Conservation (phyloP, 805 yeast genomes). For the Hanseniaspora taiwanica region DNA sequence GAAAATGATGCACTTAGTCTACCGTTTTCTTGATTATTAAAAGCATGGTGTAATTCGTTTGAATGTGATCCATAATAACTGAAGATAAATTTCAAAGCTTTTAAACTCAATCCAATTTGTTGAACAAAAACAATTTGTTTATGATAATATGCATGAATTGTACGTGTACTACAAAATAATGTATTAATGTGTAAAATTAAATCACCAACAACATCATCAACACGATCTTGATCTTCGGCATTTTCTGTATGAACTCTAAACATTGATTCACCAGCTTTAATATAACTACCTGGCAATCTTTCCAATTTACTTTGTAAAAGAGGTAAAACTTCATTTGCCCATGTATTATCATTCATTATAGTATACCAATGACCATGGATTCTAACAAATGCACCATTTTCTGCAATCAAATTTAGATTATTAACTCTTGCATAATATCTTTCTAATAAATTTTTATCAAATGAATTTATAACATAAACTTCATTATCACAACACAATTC, state of each 20-base stretch:
- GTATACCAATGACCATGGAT: constrained; percentile 47
- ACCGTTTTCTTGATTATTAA: constrained; percentile 16
- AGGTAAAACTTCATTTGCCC: constrained; percentile 23
- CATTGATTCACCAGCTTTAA: constrained; percentile 63
- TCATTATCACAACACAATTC: constrained; percentile 49
- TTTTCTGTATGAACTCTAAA: constrained; percentile 64
- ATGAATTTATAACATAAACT: constrained; percentile 60
- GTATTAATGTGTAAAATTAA: constrained; percentile 76
- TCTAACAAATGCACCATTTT: constrained; percentile 73
- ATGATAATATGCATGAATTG: constrained; percentile 67
- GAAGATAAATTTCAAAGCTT: constrained; percentile 43
- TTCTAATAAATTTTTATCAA: constrained; percentile 51
- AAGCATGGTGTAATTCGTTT: constrained; percentile 11
- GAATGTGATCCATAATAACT: constrained; percentile 19
- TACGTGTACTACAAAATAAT: constrained; percentile 38
- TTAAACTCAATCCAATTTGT: constrained; percentile 41
- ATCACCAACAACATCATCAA: constrained; percentile 63
- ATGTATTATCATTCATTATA: constrained; percentile 39
- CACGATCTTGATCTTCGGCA: constrained; percentile 51
- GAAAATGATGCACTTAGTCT: constrained; percentile 11
- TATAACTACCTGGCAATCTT: constrained; percentile 66
- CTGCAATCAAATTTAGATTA: constrained; percentile 74
- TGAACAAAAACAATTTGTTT: constrained; percentile 61
- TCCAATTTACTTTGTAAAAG: constrained; percentile 35
- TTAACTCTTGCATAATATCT: constrained; percentile 54